Conservation (phyloP, 2,329 filamentous ascomycete species). For the Pseudogymnoascus sp. region DNA sequence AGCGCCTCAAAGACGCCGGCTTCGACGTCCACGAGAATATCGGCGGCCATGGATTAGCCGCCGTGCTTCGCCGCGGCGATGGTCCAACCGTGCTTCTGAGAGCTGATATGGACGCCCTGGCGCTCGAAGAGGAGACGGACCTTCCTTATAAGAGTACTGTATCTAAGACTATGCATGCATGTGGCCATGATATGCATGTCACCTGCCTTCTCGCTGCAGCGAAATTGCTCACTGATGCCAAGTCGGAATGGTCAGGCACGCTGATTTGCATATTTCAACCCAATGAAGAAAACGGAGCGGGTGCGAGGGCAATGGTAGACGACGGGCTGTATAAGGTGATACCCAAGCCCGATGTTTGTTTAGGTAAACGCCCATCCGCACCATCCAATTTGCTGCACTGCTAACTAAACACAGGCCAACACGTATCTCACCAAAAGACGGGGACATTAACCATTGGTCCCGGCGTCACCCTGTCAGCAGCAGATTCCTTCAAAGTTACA, state of each 20-base stretch:
- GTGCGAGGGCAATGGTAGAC: conserved; percentile 52
- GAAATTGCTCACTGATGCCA: conserved; percentile 35
- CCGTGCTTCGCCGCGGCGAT: neutral
- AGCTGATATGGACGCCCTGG: neutral
- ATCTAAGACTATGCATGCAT: conserved; percentile 21
- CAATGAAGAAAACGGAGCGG: conserved; percentile 48
- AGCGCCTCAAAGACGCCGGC: neutral
- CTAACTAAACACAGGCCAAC: conserved; percentile 32
- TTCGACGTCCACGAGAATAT: conserved; percentile 3
- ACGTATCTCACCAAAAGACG: conserved; percentile 30
- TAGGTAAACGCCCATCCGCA: conserved; percentile 20
- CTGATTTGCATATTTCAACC: conserved; percentile 52
- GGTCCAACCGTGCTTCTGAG: neutral
- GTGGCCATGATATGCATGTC: conserved; percentile 50
- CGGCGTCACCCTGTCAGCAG: conserved; percentile 34
- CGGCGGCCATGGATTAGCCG: neutral
- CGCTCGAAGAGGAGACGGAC: neutral
- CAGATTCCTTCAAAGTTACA: conserved; percentile 42
- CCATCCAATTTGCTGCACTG: neutral
- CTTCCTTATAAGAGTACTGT: neutral
- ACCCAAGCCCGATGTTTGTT: conserved; percentile 43
- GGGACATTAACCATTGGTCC: neutral
- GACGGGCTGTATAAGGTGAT: conserved; percentile 47
- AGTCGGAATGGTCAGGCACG: conserved; percentile 45
- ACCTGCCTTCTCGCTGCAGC: conserved; percentile 43